These are phyloP conservation scores for Calocybe gambosa DNA, from an alignment of 1,284 basidiomycete genomes.

Conservation along the genomic window DNA sequence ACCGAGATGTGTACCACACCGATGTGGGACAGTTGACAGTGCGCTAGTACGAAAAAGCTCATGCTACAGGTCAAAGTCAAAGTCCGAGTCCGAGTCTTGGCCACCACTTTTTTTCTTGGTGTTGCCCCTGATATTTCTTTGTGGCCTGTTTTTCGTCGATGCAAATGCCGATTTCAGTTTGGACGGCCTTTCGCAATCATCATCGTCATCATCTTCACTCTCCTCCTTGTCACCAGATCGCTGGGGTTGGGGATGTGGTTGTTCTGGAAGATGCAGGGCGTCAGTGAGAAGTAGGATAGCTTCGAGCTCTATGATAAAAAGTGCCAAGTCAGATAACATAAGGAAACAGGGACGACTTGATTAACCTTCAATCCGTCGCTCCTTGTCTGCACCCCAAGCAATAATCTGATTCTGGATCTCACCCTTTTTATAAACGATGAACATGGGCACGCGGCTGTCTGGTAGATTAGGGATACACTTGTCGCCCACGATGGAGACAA, in stretches of 20 bases:
- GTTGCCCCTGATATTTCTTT: conserved; percentile 52
- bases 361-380: conserved; percentile 79
- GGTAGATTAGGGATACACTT: conserved; percentile 97
- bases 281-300: conserved; percentile 57
- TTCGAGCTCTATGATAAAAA: conserved; percentile 55
- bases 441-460: conserved; percentile 85
- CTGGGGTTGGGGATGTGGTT: conserved; percentile 24
- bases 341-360: conserved; percentile 16
- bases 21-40: not conserved
- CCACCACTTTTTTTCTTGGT: conserved; percentile 24
- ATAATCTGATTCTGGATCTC: conserved; percentile 84
- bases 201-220: conserved; percentile 38
- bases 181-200: conserved; percentile 29
- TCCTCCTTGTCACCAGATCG: conserved; percentile 33
- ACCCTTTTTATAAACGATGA: conserved; percentile 90
- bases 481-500: conserved; percentile 92
- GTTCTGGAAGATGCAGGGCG: conserved; percentile 49
- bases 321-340: conserved; percentile 6
- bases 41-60: not conserved
- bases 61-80: conserved; percentile 61
- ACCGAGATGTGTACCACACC: not conserved
- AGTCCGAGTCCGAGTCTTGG: conserved; percentile 63
- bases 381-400: conserved; percentile 74
- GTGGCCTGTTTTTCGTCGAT: conserved; percentile 44
- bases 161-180: conserved; percentile 50